These are phyloP conservation scores for Solanum hybrid DNA, from an alignment of 305 asterid genomes.

Conservation along the genomic window DNA sequence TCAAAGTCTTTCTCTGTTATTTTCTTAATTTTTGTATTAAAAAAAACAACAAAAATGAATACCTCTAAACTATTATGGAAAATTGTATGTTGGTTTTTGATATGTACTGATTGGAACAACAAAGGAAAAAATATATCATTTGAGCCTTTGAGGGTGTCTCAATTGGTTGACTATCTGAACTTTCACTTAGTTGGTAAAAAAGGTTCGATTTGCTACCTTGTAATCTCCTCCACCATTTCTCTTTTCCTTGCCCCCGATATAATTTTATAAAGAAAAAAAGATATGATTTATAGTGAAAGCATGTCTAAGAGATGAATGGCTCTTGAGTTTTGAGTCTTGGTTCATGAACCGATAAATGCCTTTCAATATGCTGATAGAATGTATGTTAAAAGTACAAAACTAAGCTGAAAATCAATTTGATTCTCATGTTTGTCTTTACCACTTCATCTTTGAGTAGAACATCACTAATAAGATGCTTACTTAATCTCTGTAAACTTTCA, in stretches of 20 bases:
- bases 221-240: not conserved
- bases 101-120: not conserved
- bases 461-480: not conserved
- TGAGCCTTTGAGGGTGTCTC: not conserved
- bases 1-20: too few relatives aligned
- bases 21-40: too few relatives aligned
- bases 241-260: not conserved
- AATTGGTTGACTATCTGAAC: not conserved
- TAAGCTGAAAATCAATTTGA: not conserved
- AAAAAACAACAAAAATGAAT: not conserved
- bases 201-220: not conserved
- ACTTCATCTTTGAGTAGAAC: not conserved
- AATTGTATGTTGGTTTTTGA: not conserved
- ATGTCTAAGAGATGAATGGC: not conserved
- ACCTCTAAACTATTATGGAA: not conserved
- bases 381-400: not conserved
- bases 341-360: not conserved
- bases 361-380: not conserved
- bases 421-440: not conserved
- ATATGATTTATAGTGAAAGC: not conserved
- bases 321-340: not conserved
- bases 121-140: not conserved
- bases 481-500: not conserved
- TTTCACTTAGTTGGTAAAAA: not conserved
- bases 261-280: not conserved